These are phyloP conservation scores for Conringia planisiliqua DNA, from an alignment of 345 rosid genomes.

Conservation along the genomic window DNA sequence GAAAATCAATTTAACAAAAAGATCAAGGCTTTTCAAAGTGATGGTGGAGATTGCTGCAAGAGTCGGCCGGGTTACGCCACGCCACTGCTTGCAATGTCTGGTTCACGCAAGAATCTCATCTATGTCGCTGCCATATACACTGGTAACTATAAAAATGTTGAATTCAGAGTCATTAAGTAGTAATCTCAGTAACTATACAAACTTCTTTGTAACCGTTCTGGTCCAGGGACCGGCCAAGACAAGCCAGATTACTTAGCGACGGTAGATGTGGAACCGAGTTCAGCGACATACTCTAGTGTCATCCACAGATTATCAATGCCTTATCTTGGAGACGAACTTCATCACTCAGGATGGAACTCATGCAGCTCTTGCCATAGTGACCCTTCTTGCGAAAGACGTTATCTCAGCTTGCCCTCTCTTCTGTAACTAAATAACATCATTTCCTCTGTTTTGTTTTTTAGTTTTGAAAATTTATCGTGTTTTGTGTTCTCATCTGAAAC, in stretches of 20 bases:
- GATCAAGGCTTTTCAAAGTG: no score
- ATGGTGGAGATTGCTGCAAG: slow-evolving; percentile 49
- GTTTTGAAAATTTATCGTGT: not conserved
- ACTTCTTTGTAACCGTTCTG: not conserved
- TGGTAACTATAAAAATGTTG: slow-evolving; percentile 32
- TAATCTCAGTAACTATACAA: not conserved
- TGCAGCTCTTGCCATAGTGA: slow-evolving; percentile 92
- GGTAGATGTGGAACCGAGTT: slow-evolving; percentile 70
- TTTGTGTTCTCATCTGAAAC: not conserved
- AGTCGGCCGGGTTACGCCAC: slow-evolving; percentile 74
- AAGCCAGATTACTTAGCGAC: slow-evolving; percentile 83
- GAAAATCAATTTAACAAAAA: no score
- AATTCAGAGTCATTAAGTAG: not conserved
- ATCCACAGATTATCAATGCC: slow-evolving; percentile 73
- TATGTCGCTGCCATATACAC: slow-evolving; percentile 78
- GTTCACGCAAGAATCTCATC: slow-evolving; percentile 67
- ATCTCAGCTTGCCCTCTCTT: slow-evolving; percentile 31
- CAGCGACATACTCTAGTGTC: slow-evolving; percentile 62
- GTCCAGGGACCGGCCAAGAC: slow-evolving; percentile 60
- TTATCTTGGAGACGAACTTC: slow-evolving; percentile 74
- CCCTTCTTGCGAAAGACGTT: slow-evolving; percentile 58
- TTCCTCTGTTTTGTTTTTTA: not conserved
- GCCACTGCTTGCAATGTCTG: slow-evolving; percentile 84
- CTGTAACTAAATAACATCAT: not conserved
- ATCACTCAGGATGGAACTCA: slow-evolving; percentile 86